Evolutionary conservation across 75 land plant species (phyloP), one percentile per base, ranked within the genome.

Genomic region (Chamaecyparis obtusa): DNA sequence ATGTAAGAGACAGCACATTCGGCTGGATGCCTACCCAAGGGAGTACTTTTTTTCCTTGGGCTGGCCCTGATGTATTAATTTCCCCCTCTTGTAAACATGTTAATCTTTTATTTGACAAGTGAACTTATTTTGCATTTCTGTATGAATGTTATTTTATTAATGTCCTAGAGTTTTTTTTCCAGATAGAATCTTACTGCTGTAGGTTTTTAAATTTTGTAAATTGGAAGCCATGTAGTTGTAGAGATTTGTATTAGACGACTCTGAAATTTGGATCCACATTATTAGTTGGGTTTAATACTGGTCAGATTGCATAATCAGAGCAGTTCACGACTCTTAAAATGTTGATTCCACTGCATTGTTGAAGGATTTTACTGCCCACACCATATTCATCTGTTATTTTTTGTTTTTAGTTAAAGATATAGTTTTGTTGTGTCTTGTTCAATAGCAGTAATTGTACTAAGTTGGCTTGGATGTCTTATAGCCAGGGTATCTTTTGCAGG

Each of bases 401-500:
- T 21, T 80, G 0, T 80, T 30, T 39, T 7, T 80, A 24, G 13
- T 44, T 4, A 44, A 9, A n/a, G 3, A 27, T 17, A 9, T 30
- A 32, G 9, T 30, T 3, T 56, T 84, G 11, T 32, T 15, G 17
- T 55, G 3, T 33, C 30, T 9, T 84, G 32, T 27, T 7, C 3
- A 33, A 84, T 15, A 55, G 14, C 5, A 19, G 19, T 32, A 71
- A 21, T 46, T 36, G 32, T 16, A 41, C 27, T 27, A 2, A 16
- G 69, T 83, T 44, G n/a, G 32, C 33, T 36, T 17, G 64, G 27
- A 67, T 39, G 74, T 80, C 85, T 43, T 69, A 75, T 79, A 46
- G 46, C 48, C 2, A 35, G 30, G 32, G n/a, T 9, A 27, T 44
- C 43, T 33, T 87, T 39, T 91, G 89, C 96, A 98, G 99, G 95